Conservation (phyloP, 176 grass and related monocot genomes). For the Urochloa ruziziensis region DNA sequence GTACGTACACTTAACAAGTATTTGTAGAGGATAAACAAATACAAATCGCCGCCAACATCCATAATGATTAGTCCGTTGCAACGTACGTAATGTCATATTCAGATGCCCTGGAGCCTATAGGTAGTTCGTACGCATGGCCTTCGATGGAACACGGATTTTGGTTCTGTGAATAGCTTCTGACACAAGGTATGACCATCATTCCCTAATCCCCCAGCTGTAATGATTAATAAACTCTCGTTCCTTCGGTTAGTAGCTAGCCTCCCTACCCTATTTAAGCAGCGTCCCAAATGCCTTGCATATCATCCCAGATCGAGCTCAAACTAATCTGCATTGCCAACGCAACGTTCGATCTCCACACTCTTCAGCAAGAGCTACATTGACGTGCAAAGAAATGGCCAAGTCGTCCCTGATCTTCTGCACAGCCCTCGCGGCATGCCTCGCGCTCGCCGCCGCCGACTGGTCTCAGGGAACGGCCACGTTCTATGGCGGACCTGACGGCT, state of each 20-base stretch:
- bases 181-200: not conserved
- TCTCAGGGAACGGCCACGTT: constrained; percentile 27
- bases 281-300: not conserved
- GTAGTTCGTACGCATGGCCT: not conserved
- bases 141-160: not conserved
- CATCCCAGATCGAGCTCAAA: not conserved
- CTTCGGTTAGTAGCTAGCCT: too few species aligned
- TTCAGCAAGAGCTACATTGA: not conserved
- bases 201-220: too few species aligned
- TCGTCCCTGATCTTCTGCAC: not conserved
- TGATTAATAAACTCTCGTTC: not conserved
- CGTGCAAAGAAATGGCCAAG: not conserved
- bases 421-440: not conserved
- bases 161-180: not conserved
- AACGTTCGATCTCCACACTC: not conserved
- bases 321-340: not conserved
- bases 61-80: not conserved
- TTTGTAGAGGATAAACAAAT: not conserved
- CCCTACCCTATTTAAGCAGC: not conserved
- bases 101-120: not conserved
- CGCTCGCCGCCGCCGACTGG: not conserved
- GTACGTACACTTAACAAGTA: not conserved
- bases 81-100: not conserved
- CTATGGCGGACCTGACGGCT: constrained; percentile 46
- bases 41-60: not conserved